Evolutionary conservation across 169 alveolate genomes (phyloP).

Genomic region (Eimeria zaria): DNA sequence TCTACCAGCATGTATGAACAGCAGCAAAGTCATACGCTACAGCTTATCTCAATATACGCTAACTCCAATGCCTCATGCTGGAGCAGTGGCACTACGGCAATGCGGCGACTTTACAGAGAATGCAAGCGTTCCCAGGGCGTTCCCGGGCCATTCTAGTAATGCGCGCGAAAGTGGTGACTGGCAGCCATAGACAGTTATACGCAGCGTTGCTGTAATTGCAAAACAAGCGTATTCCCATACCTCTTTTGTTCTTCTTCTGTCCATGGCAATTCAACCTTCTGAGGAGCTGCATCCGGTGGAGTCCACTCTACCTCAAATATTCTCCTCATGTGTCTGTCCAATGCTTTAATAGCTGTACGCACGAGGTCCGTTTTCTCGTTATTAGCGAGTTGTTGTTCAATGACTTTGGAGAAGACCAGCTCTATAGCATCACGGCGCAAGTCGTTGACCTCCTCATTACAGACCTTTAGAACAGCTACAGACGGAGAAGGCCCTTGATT

Average conservation of each 20-base stretch:
- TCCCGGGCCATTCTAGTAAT: too few species aligned
- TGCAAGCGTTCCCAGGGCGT: background rate
- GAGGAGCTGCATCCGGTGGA: background rate
- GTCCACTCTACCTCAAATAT: slow-evolving; percentile 46
- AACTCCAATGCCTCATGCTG: background rate
- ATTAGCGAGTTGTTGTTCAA: slow-evolving; percentile 16
- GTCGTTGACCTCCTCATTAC: slow-evolving; percentile 50
- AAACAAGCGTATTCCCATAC: background rate
- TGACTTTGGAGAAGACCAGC: slow-evolving; percentile 53
- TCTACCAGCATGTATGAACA: slow-evolving; percentile 12
- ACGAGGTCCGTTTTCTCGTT: slow-evolving; percentile 16
- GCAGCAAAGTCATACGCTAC: background rate
- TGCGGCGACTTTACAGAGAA: background rate
- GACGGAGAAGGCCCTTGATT: background rate
- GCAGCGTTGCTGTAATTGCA: background rate
- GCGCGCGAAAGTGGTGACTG: background rate
- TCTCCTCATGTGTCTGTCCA: slow-evolving; percentile 65
- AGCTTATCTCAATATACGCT: background rate
- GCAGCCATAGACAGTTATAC: background rate
- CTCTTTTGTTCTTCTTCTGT: slow-evolving; percentile 70
- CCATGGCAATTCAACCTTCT: slow-evolving; percentile 49
- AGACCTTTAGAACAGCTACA: slow-evolving; percentile 54
- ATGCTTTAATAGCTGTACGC: slow-evolving; percentile 53
- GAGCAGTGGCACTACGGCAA: background rate
- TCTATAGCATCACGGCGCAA: slow-evolving; percentile 58